Base-by-base conservation (phyloP, 768 basidiomycete species). In the Omphalotus guepiniiformis region DNA sequence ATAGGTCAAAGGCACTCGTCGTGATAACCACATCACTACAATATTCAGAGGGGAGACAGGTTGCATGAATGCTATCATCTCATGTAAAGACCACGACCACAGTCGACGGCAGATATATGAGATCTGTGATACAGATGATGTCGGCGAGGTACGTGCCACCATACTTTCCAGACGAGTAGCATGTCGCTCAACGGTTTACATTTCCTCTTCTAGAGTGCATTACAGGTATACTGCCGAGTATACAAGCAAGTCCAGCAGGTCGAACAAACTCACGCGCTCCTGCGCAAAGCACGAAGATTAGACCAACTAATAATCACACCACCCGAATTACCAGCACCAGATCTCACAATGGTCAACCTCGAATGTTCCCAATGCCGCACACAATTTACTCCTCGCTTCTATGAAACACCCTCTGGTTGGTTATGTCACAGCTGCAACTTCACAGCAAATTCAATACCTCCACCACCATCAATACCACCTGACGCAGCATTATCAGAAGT, bases 221-320 rank as follows among this genome's bases (percentile, higher is more conserved):
- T 97, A 16, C 92, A 96, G 66, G 82, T 89, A 11, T 98, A 89
- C 62, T 85, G 85, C 44, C 79, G 79, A 50, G 75, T 79, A 9
- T 94, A 93, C 73, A 98, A 98, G 64, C 85, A 85, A 57, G 83
- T 85, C 6, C 72, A 74, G 1, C 45, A 47, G 25, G 68, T 83
- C 2, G 70, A 71, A 11, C 83, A 88, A 55, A 82, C 90, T 2
- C 92, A 95, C 61, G 88, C 82, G 2, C 75, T 94, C 5, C 77
- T 96, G 21, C 88, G 95, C 42, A 94, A 94, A 65, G 93, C 93
- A 6, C 80, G 81, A 15, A 80, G 92, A 15, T 72, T 97, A 16
- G 95, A 97, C 59, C 68, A 70, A 25, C 72, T 90, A 38, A 69
- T 93, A 52, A 78, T 78, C 53, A 59, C 66, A 27, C 75, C 71